Base-by-base conservation (phyloP, 495 filamentous ascomycete genomes). In the Penicillium lividum region DNA sequence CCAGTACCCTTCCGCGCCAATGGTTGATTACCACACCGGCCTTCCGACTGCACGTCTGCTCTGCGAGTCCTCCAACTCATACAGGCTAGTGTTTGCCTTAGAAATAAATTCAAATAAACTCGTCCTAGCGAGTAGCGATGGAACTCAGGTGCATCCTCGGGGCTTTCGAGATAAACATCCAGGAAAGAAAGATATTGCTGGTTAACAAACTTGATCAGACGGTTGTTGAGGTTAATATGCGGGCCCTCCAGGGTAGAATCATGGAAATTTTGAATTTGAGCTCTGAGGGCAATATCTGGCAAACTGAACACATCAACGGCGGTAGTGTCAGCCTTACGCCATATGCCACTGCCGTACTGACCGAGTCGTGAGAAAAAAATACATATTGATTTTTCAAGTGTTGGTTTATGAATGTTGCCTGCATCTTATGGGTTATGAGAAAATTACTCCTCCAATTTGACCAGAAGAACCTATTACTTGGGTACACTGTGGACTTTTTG, bases 1-100 rank as follows among this genome's bases (percentile, higher is more conserved):
- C 8, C 50, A 59, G 42, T 59, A 49, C 25, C 57, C 57, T 15
- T 59, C 57, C 25, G 57, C 42, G 1, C 54, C 57, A 11, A 51
- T 59, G 57, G 36, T 59, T 22, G 43, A 54, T 25, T 54, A 34
- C 7, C 30, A 54, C 22, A 51, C 55, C 16, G 46, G 55, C 7
- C 54, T 57, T 11, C 55, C 55, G 4, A 57, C 55, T 0, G 55
- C 55, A 28, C 33, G 55, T 2, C 27, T 57, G 34, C 46, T 2
- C 27, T 57, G 34, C 46, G 46, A 13, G 55, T 51, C 4, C 46
- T 57, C 4, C 36, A 57, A 13, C 31, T 51, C 25, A 50, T 57
- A 2, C 55, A 57, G 13, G 10, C n/a, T 10, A 51, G 36, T 40
- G 4, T 51, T 22, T 0, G 22, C 22, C 22, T 2, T 22, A 2